Evolutionary conservation across 768 basidiomycete genomes (phyloP), one percentile per base, ranked within the genome.

Genomic region (Lactarius indigo): DNA sequence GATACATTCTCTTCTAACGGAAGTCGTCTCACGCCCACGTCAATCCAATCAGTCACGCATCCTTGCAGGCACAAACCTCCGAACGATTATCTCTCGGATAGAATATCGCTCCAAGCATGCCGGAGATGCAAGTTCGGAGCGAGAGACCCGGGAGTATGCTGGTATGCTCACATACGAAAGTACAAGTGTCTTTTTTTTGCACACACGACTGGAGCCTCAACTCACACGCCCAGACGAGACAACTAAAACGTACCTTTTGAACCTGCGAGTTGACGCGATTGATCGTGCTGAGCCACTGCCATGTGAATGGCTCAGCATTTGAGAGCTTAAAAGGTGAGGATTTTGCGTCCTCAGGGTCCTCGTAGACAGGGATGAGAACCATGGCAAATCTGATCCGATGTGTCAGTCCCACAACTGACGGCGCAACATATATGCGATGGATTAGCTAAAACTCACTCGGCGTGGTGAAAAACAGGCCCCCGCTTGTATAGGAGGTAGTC

Each of bases 201-300:
- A 39, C n/a, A 52, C 26, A 28, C 31, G 39, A 5, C 35, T 54
- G 10, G 5, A 63, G 59, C 30, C 7, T 54, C 15, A 30, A 35
- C 23, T 28, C 23, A 35, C 37, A 47, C 13, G 42, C 3, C 17
- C 15, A 2, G 57, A n/a, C 3, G 35, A 35, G 44, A 41, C 15
- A 37, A 59, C 41, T 47, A 20, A 23, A 20, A 64, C 70, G 30
- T 28, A 93, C 96, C 86, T 99, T 99, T 78, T 95, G 94, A 5
- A 98, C 96, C 74, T 97, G 94, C 0, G 93, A 88, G 75, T 96
- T 98, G 15, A 98, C 96, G 42, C 97, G 87, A 74, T 97, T 98
- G 68, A 99, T 85, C 1, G 97, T 99, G 77, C 93, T 94, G 33
- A 99, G 83, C 96, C 95, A 98, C 15, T 92, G 85, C 97, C 97